Base-by-base conservation (phyloP, 306 rosid genomes). In the Nissolia schottii region DNA sequence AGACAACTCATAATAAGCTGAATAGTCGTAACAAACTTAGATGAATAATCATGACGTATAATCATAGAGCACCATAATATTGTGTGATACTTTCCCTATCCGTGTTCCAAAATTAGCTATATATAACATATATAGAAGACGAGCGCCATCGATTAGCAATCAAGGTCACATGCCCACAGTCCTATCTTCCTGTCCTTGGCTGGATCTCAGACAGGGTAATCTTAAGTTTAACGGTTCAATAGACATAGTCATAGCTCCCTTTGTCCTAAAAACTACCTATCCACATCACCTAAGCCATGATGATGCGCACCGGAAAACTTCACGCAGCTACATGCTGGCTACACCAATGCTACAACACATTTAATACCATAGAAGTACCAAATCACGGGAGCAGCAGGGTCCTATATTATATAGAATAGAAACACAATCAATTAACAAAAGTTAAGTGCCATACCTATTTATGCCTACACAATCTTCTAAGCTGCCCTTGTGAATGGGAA, bases 391-490 rank as follows among this genome's bases (percentile, higher is more conserved):
- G 80, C 80, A 75, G 80, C 80, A 85, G 76, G 84, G 81, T 74
- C 75, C 73, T 74, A 77, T 76, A 75, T 74, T 66, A 67, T 58
- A 67, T 58, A 65, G 80, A 74, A 83, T 82, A 85, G 80, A 71
- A 83, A 79, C 51, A n/a, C 51, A 45, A n/a, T 6, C 8, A n/a
- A 80, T 62, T 69, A 71, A 82, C 81, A 41, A 20, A 57, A 73
- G 71, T 82, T 83, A 83, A 84, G 86, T 72, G 73, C 86, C 79
- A 82, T 81, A 76, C 80, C 96, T 82, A 87, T 5, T n/a, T n/a
- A 82, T 77, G 67, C 83, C 96, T 82, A 87, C 81, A 88, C 87
- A 87, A 77, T 75, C 89, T 79, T 84, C 84, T 90, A 87, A 82
- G 7, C 81, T 60, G 79, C 68, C 57, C 84, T 82, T 80, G 70